Base-by-base conservation (phyloP, 768 basidiomycete species). In the Suillus brevipes region DNA sequence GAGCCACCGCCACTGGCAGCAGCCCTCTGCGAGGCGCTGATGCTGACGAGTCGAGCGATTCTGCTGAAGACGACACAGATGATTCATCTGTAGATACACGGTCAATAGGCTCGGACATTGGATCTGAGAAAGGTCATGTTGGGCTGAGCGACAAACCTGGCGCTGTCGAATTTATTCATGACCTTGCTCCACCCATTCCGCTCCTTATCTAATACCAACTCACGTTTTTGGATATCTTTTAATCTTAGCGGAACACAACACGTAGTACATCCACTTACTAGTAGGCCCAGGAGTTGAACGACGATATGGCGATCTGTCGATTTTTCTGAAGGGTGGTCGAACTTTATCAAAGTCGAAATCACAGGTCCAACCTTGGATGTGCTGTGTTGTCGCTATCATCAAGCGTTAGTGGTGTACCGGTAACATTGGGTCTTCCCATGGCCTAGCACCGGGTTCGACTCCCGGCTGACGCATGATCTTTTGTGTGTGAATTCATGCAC, bases 351-450 rank as follows among this genome's bases (percentile, higher is more conserved):
- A 18, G 9, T 53, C 10, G 3, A n/a, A 55, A 13, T 34, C 6
- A 55, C 20, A 13, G 10, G 12, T 6, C 20, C 7, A 20, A 20
- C 0, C 3, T 20, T 28, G 13, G 13, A 20, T 13, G 25, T 59
- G 12, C 25, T 6, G 7, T 31, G 10, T 13, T 6, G 2, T 0
- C 1, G 4, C 3, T 1, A 1, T 20, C 2, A 10, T 0, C 40
- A 40, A 50, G 75, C 75, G 75, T 78, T 69, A 75, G 75, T 89
- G 86, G 88, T 89, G 88, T 89, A 90, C 79, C 84, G 89, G 89
- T 89, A 89, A 90, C 89, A 89, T 90, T 88, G 87, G 86, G 87
- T 89, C 88, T 90, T 90, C 89, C 89, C 89, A 90, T 83, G 81
- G 81, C 81, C 82, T 82, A 83, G 83, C 83, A 74, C 82, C 81